phyloP scores from a whole-genome alignment of 1,139 yeast species.

The Insectozyma bohioensis region DNA sequence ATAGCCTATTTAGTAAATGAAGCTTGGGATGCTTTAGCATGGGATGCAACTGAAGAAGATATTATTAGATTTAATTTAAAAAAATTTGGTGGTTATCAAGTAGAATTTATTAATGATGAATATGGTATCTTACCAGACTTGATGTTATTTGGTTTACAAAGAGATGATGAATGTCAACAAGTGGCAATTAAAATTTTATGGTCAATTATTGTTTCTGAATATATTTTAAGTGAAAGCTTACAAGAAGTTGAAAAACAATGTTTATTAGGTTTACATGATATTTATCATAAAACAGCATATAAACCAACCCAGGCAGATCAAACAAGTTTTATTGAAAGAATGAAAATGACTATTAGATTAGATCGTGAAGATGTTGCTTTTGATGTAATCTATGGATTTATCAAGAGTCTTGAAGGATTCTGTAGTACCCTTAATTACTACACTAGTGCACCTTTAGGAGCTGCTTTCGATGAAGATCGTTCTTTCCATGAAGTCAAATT shows the following conservation, averaged over 20 bases:
- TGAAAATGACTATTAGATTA: slow-evolving; percentile 52
- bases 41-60: slow-evolving; percentile 65
- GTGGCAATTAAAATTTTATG: slow-evolving; percentile 71
- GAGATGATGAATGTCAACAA: slow-evolving; percentile 59
- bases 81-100: slow-evolving; percentile 72
- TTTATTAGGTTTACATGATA: slow-evolving; percentile 60
- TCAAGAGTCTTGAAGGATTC: slow-evolving; percentile 62
- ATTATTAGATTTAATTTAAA: slow-evolving; percentile 58
- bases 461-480: slow-evolving; percentile 85
- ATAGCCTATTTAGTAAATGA: slow-evolving; percentile 56
- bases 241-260: slow-evolving; percentile 62
- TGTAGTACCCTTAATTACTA: slow-evolving; percentile 66
- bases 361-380: slow-evolving; percentile 71
- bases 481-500: slow-evolving; percentile 78
- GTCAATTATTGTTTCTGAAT: slow-evolving; percentile 69
- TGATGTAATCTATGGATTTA: slow-evolving; percentile 48
- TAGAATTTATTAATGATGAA: slow-evolving; percentile 55
- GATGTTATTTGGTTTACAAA: slow-evolving; percentile 68
- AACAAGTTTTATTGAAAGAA: slow-evolving; percentile 48
- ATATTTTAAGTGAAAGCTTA: slow-evolving; percentile 57
- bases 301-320: slow-evolving; percentile 60
- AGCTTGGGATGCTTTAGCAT: slow-evolving; percentile 75
- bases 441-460: slow-evolving; percentile 74
- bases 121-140: slow-evolving; percentile 65
- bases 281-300: slow-evolving; percentile 57